Percentiles rank a stretch among this genome's conserved stretches.
Evolutionary conservation across 148 eudicot genomes (phyloP).

Genomic region (Amaranthus cruentus): DNA sequence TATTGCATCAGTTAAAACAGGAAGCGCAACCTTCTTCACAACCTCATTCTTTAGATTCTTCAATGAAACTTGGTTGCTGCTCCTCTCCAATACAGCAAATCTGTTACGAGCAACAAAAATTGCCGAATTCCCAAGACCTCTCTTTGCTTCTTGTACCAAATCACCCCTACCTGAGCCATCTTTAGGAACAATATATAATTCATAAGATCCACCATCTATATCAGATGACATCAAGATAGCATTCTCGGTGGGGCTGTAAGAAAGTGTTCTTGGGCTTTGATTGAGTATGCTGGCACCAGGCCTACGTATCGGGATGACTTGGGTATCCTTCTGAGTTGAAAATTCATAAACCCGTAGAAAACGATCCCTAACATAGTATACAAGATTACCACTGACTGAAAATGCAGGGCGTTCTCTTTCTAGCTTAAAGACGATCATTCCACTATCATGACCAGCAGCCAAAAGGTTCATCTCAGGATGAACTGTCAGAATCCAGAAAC

Average conservation of each 20-base stretch:
- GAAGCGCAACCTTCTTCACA: conserved; percentile 70
- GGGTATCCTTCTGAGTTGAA: conserved; percentile 72
- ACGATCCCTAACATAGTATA: conserved; percentile 86
- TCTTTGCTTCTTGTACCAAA: conserved; percentile 64
- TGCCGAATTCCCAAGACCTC: conserved; percentile 80
- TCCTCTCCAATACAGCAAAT: conserved; percentile 91
- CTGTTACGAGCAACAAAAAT: conserved; percentile 87
- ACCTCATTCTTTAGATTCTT: conserved; percentile 83
- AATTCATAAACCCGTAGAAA: conserved; percentile 75
- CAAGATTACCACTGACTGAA: conserved; percentile 68
- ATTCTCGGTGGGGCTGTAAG: conserved; percentile 90
- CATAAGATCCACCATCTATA: conserved; percentile 92
- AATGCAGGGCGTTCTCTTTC: conserved; percentile 98
- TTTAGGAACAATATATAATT: conserved; percentile 74
- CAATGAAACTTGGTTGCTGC: conserved; percentile 70
- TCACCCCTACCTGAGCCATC: conserved; percentile 80
- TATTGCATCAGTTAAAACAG: conserved; percentile 73
- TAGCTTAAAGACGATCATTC: conserved; percentile 93
- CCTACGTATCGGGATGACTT: conserved; percentile 80
- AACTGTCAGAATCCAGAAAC: conserved; percentile 86
- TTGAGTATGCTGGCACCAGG: conserved; percentile 80
- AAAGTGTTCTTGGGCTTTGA: conserved; percentile 82
- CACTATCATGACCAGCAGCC: conserved; percentile 98
- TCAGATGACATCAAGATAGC: conserved; percentile 85
- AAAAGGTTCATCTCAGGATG: conserved; percentile 97